Percentiles rank a stretch among this genome's conserved stretches.
Conservation (phyloP, 805 yeast species). For the Lipomyces japonicus region DNA sequence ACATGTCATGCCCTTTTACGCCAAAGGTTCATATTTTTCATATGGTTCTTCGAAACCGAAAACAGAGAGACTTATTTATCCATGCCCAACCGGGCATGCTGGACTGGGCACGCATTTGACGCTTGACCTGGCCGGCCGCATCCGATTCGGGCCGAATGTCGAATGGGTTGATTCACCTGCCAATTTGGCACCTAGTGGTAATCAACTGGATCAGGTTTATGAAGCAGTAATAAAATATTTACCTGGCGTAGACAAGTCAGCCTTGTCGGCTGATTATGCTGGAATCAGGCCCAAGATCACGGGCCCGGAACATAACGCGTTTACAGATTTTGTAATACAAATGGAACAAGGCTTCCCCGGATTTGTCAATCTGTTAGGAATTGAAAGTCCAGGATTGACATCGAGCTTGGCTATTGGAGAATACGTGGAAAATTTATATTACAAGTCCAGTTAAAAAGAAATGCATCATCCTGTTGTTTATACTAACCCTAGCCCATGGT, state of each 20-base stretch:
- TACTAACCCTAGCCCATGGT: no score
- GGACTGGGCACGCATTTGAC: constrained; percentile 88
- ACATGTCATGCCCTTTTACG: constrained; percentile 59
- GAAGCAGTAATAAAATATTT: constrained; percentile 59
- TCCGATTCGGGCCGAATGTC: constrained; percentile 84
- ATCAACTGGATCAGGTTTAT: constrained; percentile 53
- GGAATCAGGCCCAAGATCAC: constrained; percentile 81
- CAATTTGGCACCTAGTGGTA: constrained; percentile 34
- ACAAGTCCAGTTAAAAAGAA: no score
- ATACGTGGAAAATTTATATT: constrained; percentile 47
- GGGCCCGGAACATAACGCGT: constrained; percentile 44
- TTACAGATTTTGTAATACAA: constrained; percentile 70
- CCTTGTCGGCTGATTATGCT: constrained; percentile 62
- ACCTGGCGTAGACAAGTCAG: constrained; percentile 52
- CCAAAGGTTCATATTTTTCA: constrained; percentile 79
- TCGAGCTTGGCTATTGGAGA: constrained; percentile 78
- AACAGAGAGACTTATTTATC: constrained; percentile 62
- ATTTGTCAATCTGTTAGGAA: constrained; percentile 73
- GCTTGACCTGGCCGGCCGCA: constrained; percentile 71
- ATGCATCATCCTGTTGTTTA: no score
- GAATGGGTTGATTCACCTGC: constrained; percentile 57
- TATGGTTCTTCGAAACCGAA: constrained; percentile 49
- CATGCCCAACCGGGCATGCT: constrained; percentile 67
- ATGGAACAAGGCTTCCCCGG: constrained; percentile 72
- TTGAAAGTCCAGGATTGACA: constrained; percentile 85